A percentile compares a stretch with the other conserved stretches of the same genome.
Evolutionary conservation across 768 basidiomycete species (phyloP).

Genomic region (Termitomyces sp.): DNA sequence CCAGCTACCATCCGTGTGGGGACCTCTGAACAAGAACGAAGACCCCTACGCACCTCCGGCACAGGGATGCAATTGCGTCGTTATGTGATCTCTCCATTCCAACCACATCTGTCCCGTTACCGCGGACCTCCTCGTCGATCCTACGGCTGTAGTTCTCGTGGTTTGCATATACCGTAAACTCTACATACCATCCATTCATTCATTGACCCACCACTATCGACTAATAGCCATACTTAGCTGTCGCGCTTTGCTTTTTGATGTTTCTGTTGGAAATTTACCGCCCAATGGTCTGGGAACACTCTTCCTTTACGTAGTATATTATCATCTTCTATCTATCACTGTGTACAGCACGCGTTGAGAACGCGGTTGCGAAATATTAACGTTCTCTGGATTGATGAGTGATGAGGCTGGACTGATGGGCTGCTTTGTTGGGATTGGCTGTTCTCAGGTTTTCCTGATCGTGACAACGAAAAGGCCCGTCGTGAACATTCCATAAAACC

Average conservation of each 20-base stretch:
- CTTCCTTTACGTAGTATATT: conserved; percentile 10
- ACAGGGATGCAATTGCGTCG: conserved; percentile 64
- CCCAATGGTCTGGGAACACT: neutral
- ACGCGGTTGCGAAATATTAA: conserved; percentile 7
- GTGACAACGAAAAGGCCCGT: conserved; percentile 15
- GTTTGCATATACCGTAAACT: conserved; percentile 22
- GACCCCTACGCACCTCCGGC: conserved; percentile 90
- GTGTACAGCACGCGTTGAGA: conserved; percentile 10
- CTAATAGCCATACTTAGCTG: conserved; percentile 5
- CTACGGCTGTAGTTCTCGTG: conserved; percentile 1
- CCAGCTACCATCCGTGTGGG: conserved; percentile 93
- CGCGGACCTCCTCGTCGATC: neutral
- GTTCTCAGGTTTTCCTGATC: conserved; percentile 16
- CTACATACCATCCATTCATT: conserved; percentile 17
- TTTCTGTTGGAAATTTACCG: neutral
- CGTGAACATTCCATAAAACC: conserved; percentile 10
- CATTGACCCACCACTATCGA: conserved; percentile 15
- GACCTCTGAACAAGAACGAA: conserved; percentile 81
- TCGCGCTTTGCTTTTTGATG: conserved; percentile 5
- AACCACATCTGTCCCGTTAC: neutral
- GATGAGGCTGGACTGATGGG: conserved; percentile 14
- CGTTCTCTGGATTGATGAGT: conserved; percentile 4
- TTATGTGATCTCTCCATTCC: conserved; percentile 50
- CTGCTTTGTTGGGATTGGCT: conserved; percentile 13
- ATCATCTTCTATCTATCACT: conserved; percentile 9